phyloP scores from a whole-genome alignment of 495 filamentous ascomycete genomes.

The Trypethelium eluteriae region DNA sequence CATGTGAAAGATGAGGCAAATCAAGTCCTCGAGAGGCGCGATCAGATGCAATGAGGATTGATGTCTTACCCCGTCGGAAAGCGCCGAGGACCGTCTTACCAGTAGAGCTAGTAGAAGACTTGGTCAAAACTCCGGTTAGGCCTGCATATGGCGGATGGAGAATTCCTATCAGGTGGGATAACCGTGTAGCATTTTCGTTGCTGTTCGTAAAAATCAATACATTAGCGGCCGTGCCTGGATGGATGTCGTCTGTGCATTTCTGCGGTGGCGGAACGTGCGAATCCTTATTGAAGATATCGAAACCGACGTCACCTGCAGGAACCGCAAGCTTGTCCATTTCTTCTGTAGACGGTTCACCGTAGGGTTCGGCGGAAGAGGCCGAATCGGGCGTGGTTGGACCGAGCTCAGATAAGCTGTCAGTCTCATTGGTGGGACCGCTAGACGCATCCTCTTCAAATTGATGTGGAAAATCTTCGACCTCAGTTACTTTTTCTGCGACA shows the following conservation, averaged over 20 bases:
- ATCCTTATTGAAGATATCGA: constrained; percentile 30
- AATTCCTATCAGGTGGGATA: constrained; percentile 66
- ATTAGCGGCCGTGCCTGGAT: constrained; percentile 18
- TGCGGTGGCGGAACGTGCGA: constrained; percentile 24
- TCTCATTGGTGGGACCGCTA: constrained; percentile 16
- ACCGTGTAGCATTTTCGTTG: constrained; percentile 72
- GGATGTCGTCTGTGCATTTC: constrained; percentile 11
- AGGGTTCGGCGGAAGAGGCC: constrained; percentile 11
- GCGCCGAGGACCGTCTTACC: constrained; percentile 55
- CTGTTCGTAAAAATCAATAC: constrained; percentile 83
- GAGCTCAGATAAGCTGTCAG: constrained; percentile 10
- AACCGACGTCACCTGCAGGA: constrained; percentile 26
- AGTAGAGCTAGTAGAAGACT: constrained; percentile 59
- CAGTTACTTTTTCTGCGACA: constrained; percentile 12
- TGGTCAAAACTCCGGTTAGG: constrained; percentile 62
- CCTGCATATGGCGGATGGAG: constrained; percentile 52
- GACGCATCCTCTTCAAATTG: constrained; percentile 25
- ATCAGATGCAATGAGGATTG: constrained; percentile 81
- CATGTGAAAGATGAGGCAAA: constrained; percentile 53
- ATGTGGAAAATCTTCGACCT: constrained; percentile 16
- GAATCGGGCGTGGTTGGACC: constrained; percentile 6
- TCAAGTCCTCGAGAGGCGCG: constrained; percentile 91
- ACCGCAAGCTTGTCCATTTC: constrained; percentile 16
- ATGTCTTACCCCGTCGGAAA: constrained; percentile 56
- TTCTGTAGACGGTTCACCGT: constrained; percentile 8